Evolutionary conservation across 331 rosid genomes (phyloP).

Genomic region (Pyrus hybrid): DNA sequence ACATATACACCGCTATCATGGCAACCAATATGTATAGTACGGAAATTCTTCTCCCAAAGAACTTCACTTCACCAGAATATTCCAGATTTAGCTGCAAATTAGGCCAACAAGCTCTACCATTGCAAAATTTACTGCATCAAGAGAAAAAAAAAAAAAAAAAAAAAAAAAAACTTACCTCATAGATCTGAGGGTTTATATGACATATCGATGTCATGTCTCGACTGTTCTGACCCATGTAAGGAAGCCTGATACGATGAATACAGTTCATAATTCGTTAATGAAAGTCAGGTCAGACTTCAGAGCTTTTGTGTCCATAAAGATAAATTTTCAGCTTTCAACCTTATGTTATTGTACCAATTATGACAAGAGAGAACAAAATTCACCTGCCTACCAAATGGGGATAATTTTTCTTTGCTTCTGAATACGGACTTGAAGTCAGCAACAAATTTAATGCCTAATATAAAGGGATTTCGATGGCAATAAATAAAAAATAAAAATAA

Average conservation of each 20-base stretch:
- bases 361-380: not conserved
- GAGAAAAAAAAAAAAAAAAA: no score
- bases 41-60: not conserved
- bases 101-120: not conserved
- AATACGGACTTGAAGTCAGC: not conserved
- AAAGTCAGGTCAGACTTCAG: not conserved
- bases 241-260: not conserved
- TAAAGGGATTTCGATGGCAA: not conserved
- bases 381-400: not conserved
- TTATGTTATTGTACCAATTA: not conserved
- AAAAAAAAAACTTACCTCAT: not conserved
- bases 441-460: not conserved
- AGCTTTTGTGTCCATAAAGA: not conserved
- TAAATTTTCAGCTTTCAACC: not conserved
- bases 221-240: not conserved
- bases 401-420: no score
- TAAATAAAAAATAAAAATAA: not conserved
- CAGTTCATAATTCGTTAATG: not conserved
- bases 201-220: not conserved
- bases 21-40: not conserved
- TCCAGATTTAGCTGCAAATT: not conserved
- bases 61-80: not conserved
- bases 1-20: no score
- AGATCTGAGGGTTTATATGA: not conserved
- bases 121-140: not conserved